Conservation (phyloP, 2,329 filamentous ascomycete genomes). For the Fusarium sp. region DNA sequence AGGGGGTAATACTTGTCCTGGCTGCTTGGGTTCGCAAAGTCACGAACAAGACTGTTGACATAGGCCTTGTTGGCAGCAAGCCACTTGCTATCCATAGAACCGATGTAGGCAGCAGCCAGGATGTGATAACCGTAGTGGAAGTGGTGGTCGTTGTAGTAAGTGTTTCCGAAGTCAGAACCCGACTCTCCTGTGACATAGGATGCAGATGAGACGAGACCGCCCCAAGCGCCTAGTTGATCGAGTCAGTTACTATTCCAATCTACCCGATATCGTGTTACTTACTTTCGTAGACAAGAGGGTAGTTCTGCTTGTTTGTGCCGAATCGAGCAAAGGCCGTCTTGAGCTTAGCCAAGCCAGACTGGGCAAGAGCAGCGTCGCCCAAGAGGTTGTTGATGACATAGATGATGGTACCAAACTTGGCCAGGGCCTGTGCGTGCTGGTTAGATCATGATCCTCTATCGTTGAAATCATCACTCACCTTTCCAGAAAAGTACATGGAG, state of each 20-base stretch:
- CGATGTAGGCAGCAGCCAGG: slow-evolving; percentile 86
- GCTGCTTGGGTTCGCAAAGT: slow-evolving; percentile 80
- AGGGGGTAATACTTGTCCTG: slow-evolving; percentile 83
- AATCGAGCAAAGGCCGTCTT: slow-evolving; percentile 77
- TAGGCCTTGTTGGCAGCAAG: slow-evolving; percentile 78
- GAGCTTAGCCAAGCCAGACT: slow-evolving; percentile 69
- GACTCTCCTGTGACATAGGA: slow-evolving; percentile 77
- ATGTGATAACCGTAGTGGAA: slow-evolving; percentile 92
- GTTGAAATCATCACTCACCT: slow-evolving; percentile 59
- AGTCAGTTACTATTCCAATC: slow-evolving; percentile 25
- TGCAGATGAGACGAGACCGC: slow-evolving; percentile 82
- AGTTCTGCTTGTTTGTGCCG: slow-evolving; percentile 74
- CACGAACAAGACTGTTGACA: slow-evolving; percentile 86
- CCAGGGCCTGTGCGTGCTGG: slow-evolving; percentile 65
- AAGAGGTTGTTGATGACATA: slow-evolving; percentile 75
- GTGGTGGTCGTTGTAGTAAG: slow-evolving; percentile 82
- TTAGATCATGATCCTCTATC: background rate
- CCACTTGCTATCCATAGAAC: slow-evolving; percentile 81
- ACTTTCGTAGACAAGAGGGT: slow-evolving; percentile 74
- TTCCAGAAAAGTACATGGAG: slow-evolving; percentile 95
- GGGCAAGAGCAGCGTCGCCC: slow-evolving; percentile 66
- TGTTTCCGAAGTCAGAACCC: slow-evolving; percentile 89
- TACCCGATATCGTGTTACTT: slow-evolving; percentile 41
- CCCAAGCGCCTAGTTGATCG: slow-evolving; percentile 70
- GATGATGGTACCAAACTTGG: slow-evolving; percentile 79